Evolutionary conservation across 1,284 basidiomycete species (phyloP).

Genomic region (Leccinum holopus): DNA sequence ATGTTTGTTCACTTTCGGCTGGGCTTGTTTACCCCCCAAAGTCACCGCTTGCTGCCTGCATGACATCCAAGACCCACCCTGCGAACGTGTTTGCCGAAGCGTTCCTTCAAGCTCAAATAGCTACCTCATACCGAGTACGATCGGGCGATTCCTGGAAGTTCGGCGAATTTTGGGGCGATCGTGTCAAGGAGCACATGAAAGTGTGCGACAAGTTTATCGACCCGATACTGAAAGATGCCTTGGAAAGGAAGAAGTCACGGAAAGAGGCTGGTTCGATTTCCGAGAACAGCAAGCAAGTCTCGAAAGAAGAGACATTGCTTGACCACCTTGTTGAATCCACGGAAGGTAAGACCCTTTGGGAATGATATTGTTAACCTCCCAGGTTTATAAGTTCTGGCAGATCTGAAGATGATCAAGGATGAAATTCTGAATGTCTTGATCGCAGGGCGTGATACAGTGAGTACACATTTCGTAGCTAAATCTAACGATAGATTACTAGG

Average conservation of each 20-base stretch:
- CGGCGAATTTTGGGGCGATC: slow-evolving; percentile 35
- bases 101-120: slow-evolving; percentile 32
- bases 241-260: slow-evolving; percentile 26
- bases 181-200: slow-evolving; percentile 30
- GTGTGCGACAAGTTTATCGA: slow-evolving; percentile 37
- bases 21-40: slow-evolving; percentile 30
- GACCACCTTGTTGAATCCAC: slow-evolving; percentile 33
- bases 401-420: slow-evolving; percentile 41
- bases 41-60: slow-evolving; percentile 11
- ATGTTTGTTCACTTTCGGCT: slow-evolving; percentile 31
- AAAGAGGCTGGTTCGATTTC: slow-evolving; percentile 16
- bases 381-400: slow-evolving; percentile 10
- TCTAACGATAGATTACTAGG: not conserved
- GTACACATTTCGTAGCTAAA: slow-evolving; percentile 6
- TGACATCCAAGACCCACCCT: slow-evolving; percentile 14
- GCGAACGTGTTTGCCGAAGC: slow-evolving; percentile 36
- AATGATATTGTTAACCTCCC: not conserved
- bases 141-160: slow-evolving; percentile 34
- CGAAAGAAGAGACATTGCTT: slow-evolving; percentile 30
- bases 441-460: slow-evolving; percentile 51
- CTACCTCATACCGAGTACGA: slow-evolving; percentile 19
- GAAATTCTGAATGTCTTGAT: slow-evolving; percentile 51
- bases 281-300: slow-evolving; percentile 15
- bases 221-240: slow-evolving; percentile 36
- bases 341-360: slow-evolving; percentile 17